Percentiles rank a stretch among this genome's conserved stretches.
phyloP scores from a whole-genome alignment of 257 asterid species.

The Solanum virginianum region DNA sequence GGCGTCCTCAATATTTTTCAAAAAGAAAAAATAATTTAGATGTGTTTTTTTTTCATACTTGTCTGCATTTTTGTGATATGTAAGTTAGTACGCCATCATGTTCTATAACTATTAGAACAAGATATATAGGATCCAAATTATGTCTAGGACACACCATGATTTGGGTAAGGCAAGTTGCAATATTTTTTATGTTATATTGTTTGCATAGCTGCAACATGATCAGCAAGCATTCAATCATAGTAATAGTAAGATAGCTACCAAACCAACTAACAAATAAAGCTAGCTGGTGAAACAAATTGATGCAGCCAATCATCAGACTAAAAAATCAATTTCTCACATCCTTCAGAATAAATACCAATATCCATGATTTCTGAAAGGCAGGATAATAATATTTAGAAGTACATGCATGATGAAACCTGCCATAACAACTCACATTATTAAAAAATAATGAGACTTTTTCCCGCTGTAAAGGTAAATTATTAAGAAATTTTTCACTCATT shows the following conservation, averaged over 20 bases:
- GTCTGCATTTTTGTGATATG: not conserved
- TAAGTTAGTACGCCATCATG: not conserved
- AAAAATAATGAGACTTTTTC: too few species aligned
- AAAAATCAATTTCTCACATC: not conserved
- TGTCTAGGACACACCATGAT: slow-evolving; percentile 3
- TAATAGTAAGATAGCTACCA: not conserved
- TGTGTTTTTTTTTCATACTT: too few species aligned
- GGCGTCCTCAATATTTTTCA: too few species aligned
- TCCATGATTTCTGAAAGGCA: not conserved
- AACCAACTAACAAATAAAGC: not conserved
- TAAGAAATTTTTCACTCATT: too few species aligned
- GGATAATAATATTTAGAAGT: slow-evolving; percentile 10
- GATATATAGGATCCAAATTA: not conserved
- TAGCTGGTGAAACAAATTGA: not conserved
- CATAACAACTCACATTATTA: not conserved
- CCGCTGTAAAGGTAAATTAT: too few species aligned
- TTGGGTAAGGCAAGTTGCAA: slow-evolving; percentile 1
- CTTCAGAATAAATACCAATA: not conserved
- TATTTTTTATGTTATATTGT: not conserved
- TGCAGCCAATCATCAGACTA: not conserved
- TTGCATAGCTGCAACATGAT: not conserved
- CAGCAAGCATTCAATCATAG: slow-evolving; percentile 2
- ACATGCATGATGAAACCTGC: not conserved
- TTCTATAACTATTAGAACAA: not conserved
- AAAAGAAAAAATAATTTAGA: too few species aligned